Evolutionary conservation across 768 basidiomycete genomes (phyloP), one percentile per base, ranked within the genome.

Genomic region (Sporobolomyces pararoseus): DNA sequence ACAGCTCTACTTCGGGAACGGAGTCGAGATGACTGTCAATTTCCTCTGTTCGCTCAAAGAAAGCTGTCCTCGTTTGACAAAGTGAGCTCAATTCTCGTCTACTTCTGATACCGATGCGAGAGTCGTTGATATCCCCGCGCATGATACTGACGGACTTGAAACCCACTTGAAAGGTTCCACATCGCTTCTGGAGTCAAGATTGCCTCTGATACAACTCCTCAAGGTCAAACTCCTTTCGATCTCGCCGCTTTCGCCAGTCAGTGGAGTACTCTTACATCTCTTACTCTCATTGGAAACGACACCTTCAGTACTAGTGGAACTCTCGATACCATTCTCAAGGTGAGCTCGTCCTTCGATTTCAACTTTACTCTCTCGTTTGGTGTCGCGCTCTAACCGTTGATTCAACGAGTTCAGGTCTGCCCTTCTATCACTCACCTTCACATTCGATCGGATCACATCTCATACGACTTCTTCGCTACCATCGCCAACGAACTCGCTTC

Each of bases 361-460:
- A 9, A 9, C 17, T 42, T 42, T 17, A 42, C 39, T 17, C 17
- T 42, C 39, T 9, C 39, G 17, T 9, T 42, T 17, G 39, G 10
- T 42, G 39, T n/a, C n/a, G n/a, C n/a, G n/a, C n/a, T n/a, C n/a
- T n/a, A 42, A 42, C 9, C 34, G 19, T 5, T 17, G 4, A 19
- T 57, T 35, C 17, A 35, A 16, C 17, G 17, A 29, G 25, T 17
- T 3, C 53, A 65, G 64, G 55, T 66, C 55, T 50, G 47, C 34
- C 46, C 65, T 12, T 25, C 29, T 10, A 25, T 66, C 35, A 51
- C n/a, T 3, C 49, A 31, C 13, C 57, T 66, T 16, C 57, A 66
- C 23, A 14, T 66, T 12, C 65, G 65, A 23, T 50, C 65, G 17
- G 65, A 66, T 37, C 65, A 66, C 57, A 59, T 66, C 49, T 39